Conservation (phyloP, 768 basidiomycete genomes). For the Inosperma sp. region DNA sequence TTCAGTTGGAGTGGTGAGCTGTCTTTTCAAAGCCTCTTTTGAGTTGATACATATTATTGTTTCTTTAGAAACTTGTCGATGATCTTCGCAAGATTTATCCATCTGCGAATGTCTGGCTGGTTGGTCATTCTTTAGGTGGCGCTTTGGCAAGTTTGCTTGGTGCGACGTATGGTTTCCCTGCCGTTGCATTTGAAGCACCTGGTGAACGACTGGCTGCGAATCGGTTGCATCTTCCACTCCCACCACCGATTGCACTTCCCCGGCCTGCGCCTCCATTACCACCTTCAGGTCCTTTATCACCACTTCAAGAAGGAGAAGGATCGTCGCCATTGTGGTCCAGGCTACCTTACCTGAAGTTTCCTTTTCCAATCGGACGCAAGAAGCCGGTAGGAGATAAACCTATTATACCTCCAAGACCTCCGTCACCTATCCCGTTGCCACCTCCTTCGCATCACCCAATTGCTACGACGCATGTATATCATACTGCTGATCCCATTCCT, state of each 20-base stretch:
- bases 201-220: slow-evolving; percentile 67
- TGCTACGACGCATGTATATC: slow-evolving; percentile 75
- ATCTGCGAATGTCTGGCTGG: slow-evolving; percentile 79
- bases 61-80: slow-evolving; percentile 71
- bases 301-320: too few species aligned
- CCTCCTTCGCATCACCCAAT: slow-evolving; percentile 26
- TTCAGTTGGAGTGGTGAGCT: slow-evolving; percentile 73
- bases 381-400: slow-evolving; percentile 31
- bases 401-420: slow-evolving; percentile 11
- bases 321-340: slow-evolving; percentile 4
- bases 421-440: slow-evolving; percentile 15
- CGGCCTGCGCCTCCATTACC: slow-evolving; percentile 21
- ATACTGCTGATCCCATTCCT: slow-evolving; percentile 91
- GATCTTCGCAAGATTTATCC: slow-evolving; percentile 85
- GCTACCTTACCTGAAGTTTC: slow-evolving; percentile 17
- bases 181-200: slow-evolving; percentile 87
- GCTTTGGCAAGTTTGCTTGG: slow-evolving; percentile 84
- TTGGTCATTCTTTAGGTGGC: slow-evolving; percentile 90
- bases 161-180: slow-evolving; percentile 85
- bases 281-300: slow-evolving; percentile 4
- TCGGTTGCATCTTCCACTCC: slow-evolving; percentile 84
- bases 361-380: slow-evolving; percentile 53
- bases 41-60: background rate
- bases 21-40: background rate
- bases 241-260: slow-evolving; percentile 38